Evolutionary conservation across 1,284 basidiomycete genomes (phyloP), one percentile per base, ranked within the genome.

Genomic region (Trichosporon sp.): DNA sequence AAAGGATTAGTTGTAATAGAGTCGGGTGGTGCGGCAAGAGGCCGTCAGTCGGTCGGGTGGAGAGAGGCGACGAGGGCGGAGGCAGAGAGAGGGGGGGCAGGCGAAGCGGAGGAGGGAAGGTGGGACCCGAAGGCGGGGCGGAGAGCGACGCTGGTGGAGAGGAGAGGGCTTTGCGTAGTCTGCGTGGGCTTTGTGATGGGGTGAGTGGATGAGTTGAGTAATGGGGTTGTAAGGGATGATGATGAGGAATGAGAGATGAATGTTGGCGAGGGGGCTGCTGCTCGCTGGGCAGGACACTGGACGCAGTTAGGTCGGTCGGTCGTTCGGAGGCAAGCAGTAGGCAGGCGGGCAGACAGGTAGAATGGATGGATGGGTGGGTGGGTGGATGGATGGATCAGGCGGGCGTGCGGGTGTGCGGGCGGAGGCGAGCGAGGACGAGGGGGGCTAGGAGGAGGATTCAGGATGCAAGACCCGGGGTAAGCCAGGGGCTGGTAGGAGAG

Each of bases 191-290:
- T 3, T 23, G 59, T 21, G 27, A 46, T 40, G 54, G n/a, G 23
- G 36, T 57, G 52, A 58, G 40, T 54, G 59, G 23, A 44, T 56
- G 57, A 44, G 56, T 32, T 32, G 56, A 13, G 57, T 44, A 23
- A 44, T 44, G 40, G 40, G 23, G 40, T 44, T 44, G 37, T 32
- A 13, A 59, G 59, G 21, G 29, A 66, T 32, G 36, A 56, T 31
- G 27, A 14, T n/a, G 34, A 46, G 40, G 56, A 32, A 34, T 21
- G 54, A 58, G 40, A 32, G 40, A 36, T 44, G 56, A 27, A 49
- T 49, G 56, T 32, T 19, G 46, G 46, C 23, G 46, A 52, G 46
- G 46, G 46, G 46, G 23, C 46, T 13, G 23, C 46, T 13, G 46
- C 46, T 44, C 40, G 40, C 19, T 44, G 34, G 32, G 32, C n/a